Evolutionary conservation across 2,329 filamentous ascomycete genomes (phyloP), one percentile per base, ranked within the genome.

Genomic region (Aspergillus hiratsukae): DNA sequence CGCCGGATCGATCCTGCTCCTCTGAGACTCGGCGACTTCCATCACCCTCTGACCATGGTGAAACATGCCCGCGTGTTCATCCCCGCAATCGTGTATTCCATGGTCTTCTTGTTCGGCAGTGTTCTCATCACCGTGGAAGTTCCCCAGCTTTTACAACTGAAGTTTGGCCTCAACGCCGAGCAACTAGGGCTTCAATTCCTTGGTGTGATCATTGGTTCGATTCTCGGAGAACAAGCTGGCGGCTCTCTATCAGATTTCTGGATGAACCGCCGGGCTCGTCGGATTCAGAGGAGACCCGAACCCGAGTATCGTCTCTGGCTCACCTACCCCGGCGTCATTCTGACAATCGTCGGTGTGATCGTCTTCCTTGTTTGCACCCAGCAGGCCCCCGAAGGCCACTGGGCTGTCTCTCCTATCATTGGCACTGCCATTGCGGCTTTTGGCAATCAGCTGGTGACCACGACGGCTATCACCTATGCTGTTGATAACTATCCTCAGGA

Each of bases 391-490:
- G 60, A 70, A 0, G 61, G 72, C 1, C 69, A 76, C 17, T 87
- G 81, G 80, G 81, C 81, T 21, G 76, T 85, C 19, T 80, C 79
- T 0, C 84, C 84, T 0, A 73, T 85, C 14, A 66, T 86, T 11
- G 84, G 84, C 9, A 78, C 76, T 10, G 83, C 76, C 3, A 78
- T 83, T 56, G 76, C 75, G 0, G 79, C 78, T 0, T 80, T 75
- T 3, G 84, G 84, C 1, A 86, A 85, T 60, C 84, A 87, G 67
- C 79, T 87, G 31, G 77, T 87, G 27, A 86, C 84, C 1, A 87
- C 84, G 0, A 80, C 86, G 0, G 68, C 85, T 57, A 80, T 85
- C 53, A 87, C 84, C 0, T 87, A 72, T 64, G 80, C 83, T 0
- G 78, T 87, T 3, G 84, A 87, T 64, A 83, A 81, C 62, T 81